Conservation (phyloP, 805 yeast species). For the Hanseniaspora thailandica region DNA sequence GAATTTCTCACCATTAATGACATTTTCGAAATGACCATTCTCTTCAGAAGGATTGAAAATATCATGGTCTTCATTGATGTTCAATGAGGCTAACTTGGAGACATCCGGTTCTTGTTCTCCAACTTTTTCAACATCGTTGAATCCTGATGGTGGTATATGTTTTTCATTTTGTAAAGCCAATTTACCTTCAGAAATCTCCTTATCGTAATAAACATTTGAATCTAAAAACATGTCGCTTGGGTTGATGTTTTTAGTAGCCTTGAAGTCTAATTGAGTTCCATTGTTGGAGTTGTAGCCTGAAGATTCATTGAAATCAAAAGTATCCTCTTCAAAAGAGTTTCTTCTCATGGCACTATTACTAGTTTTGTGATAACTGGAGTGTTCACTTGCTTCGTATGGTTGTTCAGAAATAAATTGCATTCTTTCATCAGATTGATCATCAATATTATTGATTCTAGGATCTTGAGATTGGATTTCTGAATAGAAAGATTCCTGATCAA, state of each 20-base stretch:
- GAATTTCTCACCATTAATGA: neutral
- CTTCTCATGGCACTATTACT: neutral
- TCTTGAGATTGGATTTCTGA: conserved; percentile 10
- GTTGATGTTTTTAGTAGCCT: neutral
- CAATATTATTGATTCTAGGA: neutral
- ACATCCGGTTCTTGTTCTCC: neutral
- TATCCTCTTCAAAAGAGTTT: neutral
- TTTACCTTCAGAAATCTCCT: neutral
- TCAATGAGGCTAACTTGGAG: neutral
- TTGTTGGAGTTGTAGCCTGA: neutral
- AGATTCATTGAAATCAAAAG: neutral
- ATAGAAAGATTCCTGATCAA: conserved; percentile 9
- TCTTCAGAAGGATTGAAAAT: neutral
- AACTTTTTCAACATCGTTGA: neutral
- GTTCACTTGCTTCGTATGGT: neutral
- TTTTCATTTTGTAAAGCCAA: neutral
- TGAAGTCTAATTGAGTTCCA: neutral
- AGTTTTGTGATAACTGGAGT: neutral
- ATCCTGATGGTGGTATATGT: conserved; percentile 2
- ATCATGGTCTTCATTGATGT: neutral
- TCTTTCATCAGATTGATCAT: neutral
- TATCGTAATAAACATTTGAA: neutral
- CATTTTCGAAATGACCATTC: neutral
- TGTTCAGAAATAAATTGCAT: neutral
- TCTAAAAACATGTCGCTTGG: neutral